Conservation (phyloP, 1,284 basidiomycete species). For the Ganoderma boninense region DNA sequence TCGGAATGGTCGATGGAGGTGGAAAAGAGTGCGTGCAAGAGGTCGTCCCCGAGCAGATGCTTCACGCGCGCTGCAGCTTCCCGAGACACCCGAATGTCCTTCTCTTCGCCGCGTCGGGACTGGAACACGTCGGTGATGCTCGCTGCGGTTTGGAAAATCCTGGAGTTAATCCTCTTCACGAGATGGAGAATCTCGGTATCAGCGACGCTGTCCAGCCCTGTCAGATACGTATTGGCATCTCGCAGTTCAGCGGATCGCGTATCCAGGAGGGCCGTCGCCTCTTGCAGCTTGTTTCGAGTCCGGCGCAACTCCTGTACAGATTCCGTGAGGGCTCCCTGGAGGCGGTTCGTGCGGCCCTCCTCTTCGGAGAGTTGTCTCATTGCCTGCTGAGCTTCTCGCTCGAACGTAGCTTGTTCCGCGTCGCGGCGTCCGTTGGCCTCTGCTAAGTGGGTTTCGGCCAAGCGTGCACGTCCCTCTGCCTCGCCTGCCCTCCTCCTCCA, state of each 20-base stretch:
- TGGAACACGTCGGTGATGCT: constrained; percentile 27
- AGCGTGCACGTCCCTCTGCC: background rate
- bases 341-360: background rate
- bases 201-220: constrained; percentile 31
- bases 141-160: constrained; percentile 34
- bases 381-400: background rate
- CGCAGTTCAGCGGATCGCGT: constrained; percentile 33
- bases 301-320: background rate
- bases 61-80: constrained; percentile 11
- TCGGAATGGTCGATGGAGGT: constrained; percentile 44
- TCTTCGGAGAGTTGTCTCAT: background rate
- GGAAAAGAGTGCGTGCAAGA: constrained; percentile 45
- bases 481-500: no score
- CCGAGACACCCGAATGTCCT: background rate
- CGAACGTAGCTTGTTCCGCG: background rate
- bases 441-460: background rate
- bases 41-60: constrained; percentile 45
- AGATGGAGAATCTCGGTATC: constrained; percentile 35
- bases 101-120: background rate
- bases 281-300: background rate
- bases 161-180: constrained; percentile 32
- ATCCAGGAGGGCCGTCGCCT: constrained; percentile 24
- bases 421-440: background rate
- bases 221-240: constrained; percentile 35
- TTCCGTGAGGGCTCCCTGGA: background rate